These are phyloP conservation scores for Mycena belliarum DNA, from an alignment of 768 basidiomycete species.

Conservation along the genomic window DNA sequence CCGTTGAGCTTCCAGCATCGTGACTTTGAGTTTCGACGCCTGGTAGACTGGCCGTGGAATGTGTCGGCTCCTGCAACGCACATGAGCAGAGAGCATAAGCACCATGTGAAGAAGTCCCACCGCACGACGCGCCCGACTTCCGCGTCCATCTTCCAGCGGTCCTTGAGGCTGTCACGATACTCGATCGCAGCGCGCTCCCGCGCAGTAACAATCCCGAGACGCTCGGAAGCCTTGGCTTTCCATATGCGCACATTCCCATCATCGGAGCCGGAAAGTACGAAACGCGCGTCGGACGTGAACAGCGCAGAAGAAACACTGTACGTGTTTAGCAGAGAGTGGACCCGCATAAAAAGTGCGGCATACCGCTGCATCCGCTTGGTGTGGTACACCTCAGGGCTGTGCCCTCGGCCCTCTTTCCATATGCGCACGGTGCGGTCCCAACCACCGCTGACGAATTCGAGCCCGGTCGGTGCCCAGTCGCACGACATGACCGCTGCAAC, in stretches of 20 bases:
- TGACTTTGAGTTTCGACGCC: conserved; percentile 82
- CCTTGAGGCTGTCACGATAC: conserved; percentile 85
- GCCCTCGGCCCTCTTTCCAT: conserved; percentile 87
- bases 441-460: conserved; percentile 93
- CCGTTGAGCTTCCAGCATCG: conserved; percentile 86
- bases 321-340: conserved; percentile 1
- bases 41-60: conserved; percentile 91
- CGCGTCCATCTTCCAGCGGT: conserved; percentile 84
- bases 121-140: conserved; percentile 82
- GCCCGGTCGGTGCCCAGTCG: conserved; percentile 96
- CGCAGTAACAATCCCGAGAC: conserved; percentile 86
- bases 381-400: conserved; percentile 88
- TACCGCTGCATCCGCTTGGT: conserved; percentile 99
- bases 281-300: conserved; percentile 89
- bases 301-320: conserved; percentile 82
- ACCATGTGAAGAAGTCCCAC: conserved; percentile 48
- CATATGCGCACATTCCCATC: conserved; percentile 94
- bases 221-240: conserved; percentile 93
- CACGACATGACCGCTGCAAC: conserved; percentile 96
- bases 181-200: conserved; percentile 91
- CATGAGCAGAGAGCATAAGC: neutral
- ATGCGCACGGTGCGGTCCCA: conserved; percentile 95
- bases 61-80: conserved; percentile 62
- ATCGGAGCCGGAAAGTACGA: conserved; percentile 88
- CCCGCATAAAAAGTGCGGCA: conserved; percentile 19